phyloP scores from a whole-genome alignment of 1,139 yeast species.

The Candida sojae region DNA sequence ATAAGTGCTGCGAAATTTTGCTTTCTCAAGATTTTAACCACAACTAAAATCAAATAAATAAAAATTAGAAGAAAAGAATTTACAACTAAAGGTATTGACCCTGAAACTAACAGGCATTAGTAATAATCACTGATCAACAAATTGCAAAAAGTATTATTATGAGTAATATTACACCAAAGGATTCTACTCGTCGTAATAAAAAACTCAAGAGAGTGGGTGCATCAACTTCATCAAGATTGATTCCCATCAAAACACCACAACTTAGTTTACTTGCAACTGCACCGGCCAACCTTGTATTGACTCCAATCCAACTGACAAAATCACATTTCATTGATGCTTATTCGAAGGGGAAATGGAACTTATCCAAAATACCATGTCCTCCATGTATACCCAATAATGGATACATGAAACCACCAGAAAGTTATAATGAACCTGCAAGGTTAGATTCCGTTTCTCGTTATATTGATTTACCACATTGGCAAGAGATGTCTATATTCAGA shows the following conservation, averaged over 20 bases:
- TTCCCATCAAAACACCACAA: constrained; percentile 3
- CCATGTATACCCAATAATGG: constrained; percentile 48
- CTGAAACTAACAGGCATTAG: too few species aligned
- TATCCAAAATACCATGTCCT: constrained; percentile 60
- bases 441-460: constrained; percentile 44
- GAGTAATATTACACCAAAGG: constrained; percentile 1
- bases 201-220: background rate
- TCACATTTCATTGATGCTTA: constrained; percentile 65
- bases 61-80: background rate
- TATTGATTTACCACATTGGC: constrained; percentile 52
- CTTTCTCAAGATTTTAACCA: background rate
- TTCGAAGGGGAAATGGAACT: constrained; percentile 57
- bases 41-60: background rate
- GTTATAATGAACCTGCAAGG: constrained; percentile 46
- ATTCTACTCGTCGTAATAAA: background rate
- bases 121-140: too few species aligned
- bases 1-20: constrained; percentile 1
- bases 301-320: constrained; percentile 46
- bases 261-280: constrained; percentile 1
- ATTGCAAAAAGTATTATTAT: background rate
- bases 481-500: constrained; percentile 39
- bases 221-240: background rate
- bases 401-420: constrained; percentile 61
- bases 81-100: background rate
- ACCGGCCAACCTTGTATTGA: constrained; percentile 20